Base-by-base conservation (phyloP, 768 basidiomycete species). In the Favolaschia claudopus region DNA sequence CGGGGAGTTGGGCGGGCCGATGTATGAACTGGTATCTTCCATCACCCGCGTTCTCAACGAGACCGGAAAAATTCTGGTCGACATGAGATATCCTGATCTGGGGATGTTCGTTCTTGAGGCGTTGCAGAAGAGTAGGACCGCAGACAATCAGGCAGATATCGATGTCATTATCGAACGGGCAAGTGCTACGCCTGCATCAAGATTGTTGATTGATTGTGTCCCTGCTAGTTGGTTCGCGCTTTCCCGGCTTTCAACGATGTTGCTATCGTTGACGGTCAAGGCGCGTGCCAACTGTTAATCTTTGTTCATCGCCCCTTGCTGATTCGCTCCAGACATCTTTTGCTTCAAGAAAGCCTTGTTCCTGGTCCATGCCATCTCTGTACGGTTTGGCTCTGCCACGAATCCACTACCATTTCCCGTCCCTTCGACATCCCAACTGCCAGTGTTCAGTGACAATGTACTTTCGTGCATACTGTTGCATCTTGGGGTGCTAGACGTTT, bases 331-430 rank as follows among this genome's bases (percentile, higher is more conserved):
- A 93, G 92, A 85, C n/a, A 80, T 94, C 22, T 95, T 93, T 74
- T 86, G 92, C 69, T 93, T 94, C 82, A 95, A 94, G 74, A 96
- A 95, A 69, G 93, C 91, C 2, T 77, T 96, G 29, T 93, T 93
- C 73, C 82, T 95, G 48, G 77, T 94, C 48, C 85, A 92, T 61
- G 87, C 86, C 24, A 74, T 95, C 47, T 75, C 72, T 24, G 71
- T 88, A 39, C 87, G 91, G 40, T 95, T 95, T 76, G 82, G 84
- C 45, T 74, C 82, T 7, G 69, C 77, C 39, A n/a, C n/a, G n/a
- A 73, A 81, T 12, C 77, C 83, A 4, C 71, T 82, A 19, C 79
- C 85, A 13, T 87, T 92, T 66, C 85, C 86, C 25, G 72, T 91
- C 15, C 90, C 89, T 39, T 77, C 79, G 46, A 89, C 87, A 4